Conservation (phyloP, 306 rosid genomes). For the Inga leiocalycina region DNA sequence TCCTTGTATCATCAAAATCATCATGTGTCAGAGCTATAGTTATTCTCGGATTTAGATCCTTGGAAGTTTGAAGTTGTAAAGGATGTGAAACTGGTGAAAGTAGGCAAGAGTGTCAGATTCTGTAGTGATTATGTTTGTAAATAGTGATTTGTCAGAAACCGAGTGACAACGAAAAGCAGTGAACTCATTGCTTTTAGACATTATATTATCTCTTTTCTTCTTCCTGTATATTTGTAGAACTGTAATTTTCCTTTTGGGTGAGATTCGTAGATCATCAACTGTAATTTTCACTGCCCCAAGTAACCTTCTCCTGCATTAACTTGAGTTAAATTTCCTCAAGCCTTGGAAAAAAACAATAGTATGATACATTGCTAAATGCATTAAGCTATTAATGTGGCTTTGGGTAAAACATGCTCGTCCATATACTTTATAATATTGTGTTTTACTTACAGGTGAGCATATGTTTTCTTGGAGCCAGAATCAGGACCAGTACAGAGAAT, state of each 20-base stretch:
- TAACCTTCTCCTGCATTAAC: neutral
- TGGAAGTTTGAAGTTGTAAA: neutral
- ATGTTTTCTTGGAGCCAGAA: neutral
- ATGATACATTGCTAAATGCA: neutral
- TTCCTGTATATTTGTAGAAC: neutral
- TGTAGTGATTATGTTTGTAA: neutral
- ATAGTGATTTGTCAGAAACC: neutral
- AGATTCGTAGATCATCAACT: neutral
- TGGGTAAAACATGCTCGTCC: neutral
- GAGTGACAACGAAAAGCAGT: neutral
- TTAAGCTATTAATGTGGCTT: neutral
- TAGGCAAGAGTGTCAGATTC: neutral
- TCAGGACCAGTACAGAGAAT: neutral
- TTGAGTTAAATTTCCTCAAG: neutral
- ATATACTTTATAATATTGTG: neutral
- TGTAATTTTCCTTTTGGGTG: neutral
- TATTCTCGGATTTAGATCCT: neutral
- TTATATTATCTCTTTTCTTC: neutral
- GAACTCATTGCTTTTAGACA: neutral
- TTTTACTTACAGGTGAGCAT: neutral
- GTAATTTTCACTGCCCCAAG: neutral
- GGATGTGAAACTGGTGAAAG: too few species aligned
- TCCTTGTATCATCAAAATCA: neutral
- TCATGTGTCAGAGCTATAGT: neutral
- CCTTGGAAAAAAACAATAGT: neutral